phyloP scores from a whole-genome alignment of 1,139 yeast species.

The Pichia sp. region DNA sequence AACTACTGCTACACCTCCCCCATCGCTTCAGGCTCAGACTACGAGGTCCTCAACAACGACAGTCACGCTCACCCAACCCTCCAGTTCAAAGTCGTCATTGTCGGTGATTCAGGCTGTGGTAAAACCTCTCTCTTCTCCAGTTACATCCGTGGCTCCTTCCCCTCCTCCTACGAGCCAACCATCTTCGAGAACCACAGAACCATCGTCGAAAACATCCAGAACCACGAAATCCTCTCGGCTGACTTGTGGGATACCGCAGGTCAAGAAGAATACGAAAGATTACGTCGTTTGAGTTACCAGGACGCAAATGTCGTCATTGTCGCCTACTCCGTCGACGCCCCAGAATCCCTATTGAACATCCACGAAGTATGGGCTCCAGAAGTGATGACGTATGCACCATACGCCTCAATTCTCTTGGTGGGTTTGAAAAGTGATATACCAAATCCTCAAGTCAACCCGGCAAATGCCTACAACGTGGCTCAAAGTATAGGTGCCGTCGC shows the following conservation, averaged over 20 bases:
- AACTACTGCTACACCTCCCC: slow-evolving; percentile 9
- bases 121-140: slow-evolving; percentile 83
- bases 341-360: slow-evolving; percentile 67
- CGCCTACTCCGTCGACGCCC: slow-evolving; percentile 71
- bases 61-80: slow-evolving; percentile 26
- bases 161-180: slow-evolving; percentile 81
- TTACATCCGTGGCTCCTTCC: slow-evolving; percentile 71
- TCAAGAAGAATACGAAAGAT: slow-evolving; percentile 85
- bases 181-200: slow-evolving; percentile 85
- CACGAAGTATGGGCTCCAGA: slow-evolving; percentile 88
- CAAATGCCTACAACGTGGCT: slow-evolving; percentile 45
- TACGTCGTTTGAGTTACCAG: slow-evolving; percentile 81
- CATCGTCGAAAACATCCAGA: slow-evolving; percentile 40
- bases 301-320: slow-evolving; percentile 74
- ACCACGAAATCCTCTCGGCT: slow-evolving; percentile 59
- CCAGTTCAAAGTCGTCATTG: slow-evolving; percentile 72
- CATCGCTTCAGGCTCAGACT: slow-evolving; percentile 14
- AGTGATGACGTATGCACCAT: slow-evolving; percentile 79
- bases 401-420: slow-evolving; percentile 69
- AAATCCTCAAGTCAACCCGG: slow-evolving; percentile 29
- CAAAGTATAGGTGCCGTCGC: slow-evolving; percentile 67
- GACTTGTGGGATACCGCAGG: slow-evolving; percentile 88
- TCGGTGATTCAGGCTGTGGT: slow-evolving; percentile 96
- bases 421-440: slow-evolving; percentile 77
- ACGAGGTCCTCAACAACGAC: slow-evolving; percentile 9